Percentiles rank a stretch among this genome's conserved stretches.
Conservation (phyloP, 352 stramenopile genomes). For the Phytopythium litorale region DNA sequence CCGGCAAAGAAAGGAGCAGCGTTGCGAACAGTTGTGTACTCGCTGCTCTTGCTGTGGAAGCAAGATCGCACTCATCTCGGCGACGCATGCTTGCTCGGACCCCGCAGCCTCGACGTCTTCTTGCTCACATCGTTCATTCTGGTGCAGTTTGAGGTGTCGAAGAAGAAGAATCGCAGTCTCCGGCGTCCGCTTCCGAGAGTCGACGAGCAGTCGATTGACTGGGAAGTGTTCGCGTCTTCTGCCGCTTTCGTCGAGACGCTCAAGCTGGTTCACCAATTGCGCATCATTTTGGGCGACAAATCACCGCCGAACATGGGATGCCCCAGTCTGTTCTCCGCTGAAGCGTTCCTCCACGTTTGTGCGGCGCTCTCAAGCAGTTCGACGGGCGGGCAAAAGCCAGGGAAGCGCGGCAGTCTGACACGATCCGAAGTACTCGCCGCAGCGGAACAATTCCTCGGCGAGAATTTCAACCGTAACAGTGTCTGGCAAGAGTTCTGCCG, state of each 20-base stretch:
- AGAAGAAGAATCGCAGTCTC: constrained; percentile 13
- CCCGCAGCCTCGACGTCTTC: constrained; percentile 43
- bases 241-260: constrained; percentile 47
- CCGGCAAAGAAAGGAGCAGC: constrained; percentile 28
- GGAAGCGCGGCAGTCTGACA: neutral
- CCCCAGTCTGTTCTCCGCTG: constrained; percentile 53
- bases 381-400: neutral
- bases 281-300: constrained; percentile 45
- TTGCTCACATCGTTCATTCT: constrained; percentile 55
- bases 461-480: constrained; percentile 12
- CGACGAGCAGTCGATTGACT: constrained; percentile 38
- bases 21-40: constrained; percentile 50
- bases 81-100: constrained; percentile 26
- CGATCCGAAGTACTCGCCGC: constrained; percentile 4
- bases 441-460: constrained; percentile 16
- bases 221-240: constrained; percentile 44
- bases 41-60: constrained; percentile 51
- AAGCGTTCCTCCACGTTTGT: constrained; percentile 61
- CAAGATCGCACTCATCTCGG: constrained; percentile 33
- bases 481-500: constrained; percentile 33
- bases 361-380: neutral
- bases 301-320: constrained; percentile 30
- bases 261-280: constrained; percentile 52
- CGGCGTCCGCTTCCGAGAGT: constrained; percentile 12
- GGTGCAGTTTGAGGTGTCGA: constrained; percentile 24